These are phyloP conservation scores for Ulmus americana DNA, from an alignment of 331 rosid genomes.

Conservation along the genomic window DNA sequence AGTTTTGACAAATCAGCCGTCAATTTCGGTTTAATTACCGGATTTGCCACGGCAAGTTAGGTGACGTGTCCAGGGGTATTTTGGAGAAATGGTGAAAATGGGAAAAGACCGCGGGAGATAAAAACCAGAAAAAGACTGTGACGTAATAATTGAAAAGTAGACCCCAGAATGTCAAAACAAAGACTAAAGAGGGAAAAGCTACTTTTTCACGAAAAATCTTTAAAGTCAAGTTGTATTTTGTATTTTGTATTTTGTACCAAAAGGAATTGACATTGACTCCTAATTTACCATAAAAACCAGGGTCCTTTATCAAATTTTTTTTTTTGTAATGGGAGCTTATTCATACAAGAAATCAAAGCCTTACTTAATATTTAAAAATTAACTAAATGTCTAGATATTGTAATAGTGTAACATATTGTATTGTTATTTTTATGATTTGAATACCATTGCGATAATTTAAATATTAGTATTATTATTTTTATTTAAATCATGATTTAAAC, in stretches of 20 bases:
- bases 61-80: constrained; percentile 14
- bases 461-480: too few relatives aligned
- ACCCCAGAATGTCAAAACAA: constrained; percentile 8
- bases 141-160: neutral
- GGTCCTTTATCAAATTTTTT: neutral
- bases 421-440: too few relatives aligned
- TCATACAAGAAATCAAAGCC: too few relatives aligned
- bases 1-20: constrained; percentile 22
- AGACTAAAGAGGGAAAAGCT: neutral
- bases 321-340: too few relatives aligned
- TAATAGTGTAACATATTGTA: too few relatives aligned
- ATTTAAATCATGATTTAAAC: too few relatives aligned
- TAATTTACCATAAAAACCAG: neutral
- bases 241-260: neutral
- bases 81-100: neutral
- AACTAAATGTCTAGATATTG: too few relatives aligned
- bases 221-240: neutral
- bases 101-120: constrained; percentile 16
- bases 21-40: constrained; percentile 29
- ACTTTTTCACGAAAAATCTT: constrained; percentile 6
- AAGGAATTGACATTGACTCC: constrained; percentile 1
- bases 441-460: too few relatives aligned
- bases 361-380: too few relatives aligned
- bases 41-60: constrained; percentile 42
- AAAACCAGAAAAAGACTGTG: neutral